These are phyloP conservation scores for Fusarium incarnatum DNA, from an alignment of 2,329 filamentous ascomycete genomes.

Conservation along the genomic window DNA sequence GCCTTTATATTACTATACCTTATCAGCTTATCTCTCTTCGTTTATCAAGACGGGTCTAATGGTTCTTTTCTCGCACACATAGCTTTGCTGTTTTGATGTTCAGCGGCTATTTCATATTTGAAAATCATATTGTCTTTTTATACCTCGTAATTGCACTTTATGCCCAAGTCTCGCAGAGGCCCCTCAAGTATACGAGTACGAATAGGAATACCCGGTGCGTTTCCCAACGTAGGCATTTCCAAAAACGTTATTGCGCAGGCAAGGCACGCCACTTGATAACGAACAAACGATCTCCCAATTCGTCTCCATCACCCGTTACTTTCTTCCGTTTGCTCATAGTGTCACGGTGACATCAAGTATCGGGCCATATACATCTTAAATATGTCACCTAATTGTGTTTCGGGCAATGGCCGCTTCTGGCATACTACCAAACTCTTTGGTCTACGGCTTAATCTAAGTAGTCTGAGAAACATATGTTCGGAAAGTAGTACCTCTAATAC, in stretches of 20 bases:
- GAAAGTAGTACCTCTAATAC: neutral
- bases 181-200: neutral
- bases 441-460: neutral
- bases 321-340: neutral
- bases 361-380: neutral
- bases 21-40: neutral
- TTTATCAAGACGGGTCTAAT: neutral
- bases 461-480: neutral
- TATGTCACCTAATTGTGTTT: neutral
- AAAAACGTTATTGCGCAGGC: conserved; percentile 14
- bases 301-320: too few species aligned
- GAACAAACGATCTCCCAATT: conserved; percentile 7
- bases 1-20: neutral
- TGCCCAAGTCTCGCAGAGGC: neutral
- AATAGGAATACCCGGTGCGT: neutral
- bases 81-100: neutral
- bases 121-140: neutral
- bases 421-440: neutral
- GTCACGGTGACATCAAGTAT: too few species aligned
- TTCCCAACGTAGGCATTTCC: neutral
- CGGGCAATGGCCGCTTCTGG: neutral
- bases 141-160: neutral
- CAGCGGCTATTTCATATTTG: neutral
- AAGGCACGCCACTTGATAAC: conserved; percentile 23
- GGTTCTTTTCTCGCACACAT: neutral